These are phyloP conservation scores for Pseudopyricularia cyperi DNA, from an alignment of 2,329 filamentous ascomycete genomes.

Conservation along the genomic window DNA sequence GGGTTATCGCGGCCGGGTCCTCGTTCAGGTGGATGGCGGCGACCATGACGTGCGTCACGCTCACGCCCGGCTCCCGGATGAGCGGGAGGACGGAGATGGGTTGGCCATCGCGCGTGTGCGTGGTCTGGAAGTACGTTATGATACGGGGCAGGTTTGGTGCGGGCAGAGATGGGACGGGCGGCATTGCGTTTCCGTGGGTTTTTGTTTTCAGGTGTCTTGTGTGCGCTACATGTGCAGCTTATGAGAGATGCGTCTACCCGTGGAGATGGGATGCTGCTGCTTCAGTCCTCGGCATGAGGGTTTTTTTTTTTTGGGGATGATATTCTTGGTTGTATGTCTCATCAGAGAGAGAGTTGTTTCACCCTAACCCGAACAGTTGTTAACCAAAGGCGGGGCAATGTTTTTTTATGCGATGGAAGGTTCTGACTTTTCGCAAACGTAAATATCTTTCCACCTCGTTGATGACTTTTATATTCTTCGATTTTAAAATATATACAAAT, in stretches of 20 bases:
- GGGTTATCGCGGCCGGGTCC: conserved; percentile 47
- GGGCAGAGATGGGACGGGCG: conserved; percentile 11
- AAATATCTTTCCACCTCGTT: neutral
- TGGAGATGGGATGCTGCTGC: no score
- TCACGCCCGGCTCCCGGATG: conserved; percentile 21
- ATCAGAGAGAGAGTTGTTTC: no score
- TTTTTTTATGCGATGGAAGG: no score
- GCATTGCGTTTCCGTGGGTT: conserved; percentile 10
- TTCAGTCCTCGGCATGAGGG: no score
- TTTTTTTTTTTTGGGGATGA: no score
- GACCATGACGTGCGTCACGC: conserved; percentile 59
- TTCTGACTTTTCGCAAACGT: no score
- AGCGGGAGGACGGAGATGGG: conserved; percentile 27
- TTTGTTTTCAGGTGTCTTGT: neutral
- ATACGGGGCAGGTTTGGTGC: conserved; percentile 14
- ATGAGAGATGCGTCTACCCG: no score
- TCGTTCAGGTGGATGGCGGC: conserved; percentile 71
- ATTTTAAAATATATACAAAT: neutral
- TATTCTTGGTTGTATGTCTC: no score
- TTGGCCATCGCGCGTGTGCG: conserved; percentile 20
- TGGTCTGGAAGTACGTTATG: conserved; percentile 27
- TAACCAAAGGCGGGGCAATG: no score
- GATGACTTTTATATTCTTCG: neutral
- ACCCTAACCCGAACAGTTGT: no score
- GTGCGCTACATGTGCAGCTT: neutral